These are phyloP conservation scores for Yamadazyma olivae DNA, from an alignment of 805 yeast genomes.

Conservation along the genomic window DNA sequence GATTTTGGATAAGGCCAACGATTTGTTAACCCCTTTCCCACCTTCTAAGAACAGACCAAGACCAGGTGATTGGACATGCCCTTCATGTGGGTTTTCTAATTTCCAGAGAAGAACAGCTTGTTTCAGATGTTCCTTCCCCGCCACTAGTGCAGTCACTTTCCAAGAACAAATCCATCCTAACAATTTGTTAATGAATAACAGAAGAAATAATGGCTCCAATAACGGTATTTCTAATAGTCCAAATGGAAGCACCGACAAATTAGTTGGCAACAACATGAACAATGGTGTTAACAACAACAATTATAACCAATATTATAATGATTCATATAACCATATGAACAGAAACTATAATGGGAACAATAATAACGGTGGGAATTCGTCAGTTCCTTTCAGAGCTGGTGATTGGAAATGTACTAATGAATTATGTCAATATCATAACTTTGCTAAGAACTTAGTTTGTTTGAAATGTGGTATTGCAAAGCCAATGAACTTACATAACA, in stretches of 20 bases:
- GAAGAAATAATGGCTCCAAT: constrained; percentile 10
- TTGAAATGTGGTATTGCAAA: constrained; percentile 83
- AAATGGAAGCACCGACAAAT: constrained; percentile 11
- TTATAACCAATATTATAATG: constrained; percentile 9
- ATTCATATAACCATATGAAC: not conserved
- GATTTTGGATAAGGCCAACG: constrained; percentile 79
- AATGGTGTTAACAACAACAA: constrained; percentile 8
- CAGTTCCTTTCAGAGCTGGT: constrained; percentile 94
- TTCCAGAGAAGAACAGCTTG: constrained; percentile 94
- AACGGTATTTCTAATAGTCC: constrained; percentile 4
- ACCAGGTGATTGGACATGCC: constrained; percentile 99
- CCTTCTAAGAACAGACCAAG: constrained; percentile 82
- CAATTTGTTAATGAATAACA: constrained; percentile 3
- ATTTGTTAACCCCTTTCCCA: constrained; percentile 80
- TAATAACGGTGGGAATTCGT: constrained; percentile 21
- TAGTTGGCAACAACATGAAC: constrained; percentile 10
- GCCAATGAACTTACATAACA: constrained; percentile 22
- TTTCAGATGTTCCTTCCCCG: constrained; percentile 88
- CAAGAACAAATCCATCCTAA: constrained; percentile 55
- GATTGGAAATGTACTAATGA: constrained; percentile 91
- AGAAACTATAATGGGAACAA: constrained; percentile 3
- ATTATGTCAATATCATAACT: constrained; percentile 82
- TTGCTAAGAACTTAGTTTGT: constrained; percentile 86
- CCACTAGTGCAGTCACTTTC: constrained; percentile 65
- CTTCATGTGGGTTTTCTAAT: constrained; percentile 91